Evolutionary conservation across 192 early-diverging fungal genomes (phyloP), one percentile per base, ranked within the genome.

Genomic region (Chytriomyces hyalinus): DNA sequence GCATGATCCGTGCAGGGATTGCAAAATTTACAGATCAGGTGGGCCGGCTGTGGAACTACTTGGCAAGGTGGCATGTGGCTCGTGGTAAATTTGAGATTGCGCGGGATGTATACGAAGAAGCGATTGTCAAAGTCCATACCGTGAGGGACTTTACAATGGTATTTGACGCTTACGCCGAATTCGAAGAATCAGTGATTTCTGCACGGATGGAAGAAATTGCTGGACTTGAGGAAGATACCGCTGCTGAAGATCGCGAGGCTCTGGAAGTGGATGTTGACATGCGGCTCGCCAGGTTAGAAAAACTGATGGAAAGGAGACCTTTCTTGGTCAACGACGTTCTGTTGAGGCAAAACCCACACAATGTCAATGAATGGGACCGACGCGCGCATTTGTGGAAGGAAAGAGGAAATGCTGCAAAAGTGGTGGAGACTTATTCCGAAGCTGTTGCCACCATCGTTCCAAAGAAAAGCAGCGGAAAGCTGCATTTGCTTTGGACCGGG

Each of bases 91-190:
- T 93, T 75, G 97, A 97, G 75, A 92, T 88, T 63, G 96, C 98
- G 4, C 82, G 96, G 11, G 97, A 96, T 81, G 92, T 98, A 1
- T 99, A 92, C 75, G 98, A 98, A 81, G 94, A 98, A 82, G 97
- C 92, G 0, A 82, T 98, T 70, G 81, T 78, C 1, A 85, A 82
- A 0, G 97, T 97, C 2, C 85, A 81, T 73, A 97, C 92, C 0
- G 93, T 98, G 49, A 88, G 92, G 9, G 97, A 98, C 79, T 99
- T 99, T 74, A 92, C 95, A 0, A 88, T 93, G 74, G 92, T 99
- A 73, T 99, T 99, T 87, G 96, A 99, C 75, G 92, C 96, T 1
- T 99, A 98, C 78, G 94, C 95, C 10, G 91, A 96, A 65, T 92
- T 97, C 71, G 94, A 96, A 73, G 95, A 97, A 79, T 83, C 85